These are phyloP conservation scores for Blastobotrys malaysiensis DNA, from an alignment of 1,139 yeast genomes.

Conservation along the genomic window DNA sequence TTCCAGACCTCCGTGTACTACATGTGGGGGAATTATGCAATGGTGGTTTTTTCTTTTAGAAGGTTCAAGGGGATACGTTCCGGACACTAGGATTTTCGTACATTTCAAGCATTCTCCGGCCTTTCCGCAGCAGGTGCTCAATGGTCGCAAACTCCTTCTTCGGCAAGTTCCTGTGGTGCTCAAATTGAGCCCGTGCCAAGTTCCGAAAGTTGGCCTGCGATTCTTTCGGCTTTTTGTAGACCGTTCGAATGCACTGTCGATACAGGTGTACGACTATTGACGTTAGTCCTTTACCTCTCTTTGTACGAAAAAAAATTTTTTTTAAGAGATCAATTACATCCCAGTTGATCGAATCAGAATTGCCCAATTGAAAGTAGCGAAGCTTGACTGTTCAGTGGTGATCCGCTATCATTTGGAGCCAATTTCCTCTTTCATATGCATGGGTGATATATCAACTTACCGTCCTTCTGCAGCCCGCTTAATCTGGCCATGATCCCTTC, in stretches of 20 bases:
- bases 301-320: neutral
- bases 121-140: slow-evolving; percentile 77
- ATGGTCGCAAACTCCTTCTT: slow-evolving; percentile 81
- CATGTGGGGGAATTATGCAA: neutral
- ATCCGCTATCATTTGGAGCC: too few relatives aligned
- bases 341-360: too few relatives aligned
- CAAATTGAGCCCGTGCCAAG: slow-evolving; percentile 55
- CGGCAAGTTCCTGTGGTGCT: slow-evolving; percentile 51
- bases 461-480: slow-evolving; percentile 31
- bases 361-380: too few relatives aligned
- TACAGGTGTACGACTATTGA: slow-evolving; percentile 33
- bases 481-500: slow-evolving; percentile 18
- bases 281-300: neutral
- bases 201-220: slow-evolving; percentile 26
- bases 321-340: neutral
- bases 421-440: too few relatives aligned
- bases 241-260: slow-evolving; percentile 34
- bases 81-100: slow-evolving; percentile 44
- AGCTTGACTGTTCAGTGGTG: too few relatives aligned
- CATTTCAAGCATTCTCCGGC: slow-evolving; percentile 66
- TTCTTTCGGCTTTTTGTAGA: slow-evolving; percentile 32
- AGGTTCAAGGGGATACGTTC: slow-evolving; percentile 20
- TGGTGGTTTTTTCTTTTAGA: too few relatives aligned
- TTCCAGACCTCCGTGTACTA: too few relatives aligned
- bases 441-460: slow-evolving; percentile 17